These are phyloP conservation scores for Castanea mollissima DNA, from an alignment of 306 rosid genomes.

Conservation along the genomic window DNA sequence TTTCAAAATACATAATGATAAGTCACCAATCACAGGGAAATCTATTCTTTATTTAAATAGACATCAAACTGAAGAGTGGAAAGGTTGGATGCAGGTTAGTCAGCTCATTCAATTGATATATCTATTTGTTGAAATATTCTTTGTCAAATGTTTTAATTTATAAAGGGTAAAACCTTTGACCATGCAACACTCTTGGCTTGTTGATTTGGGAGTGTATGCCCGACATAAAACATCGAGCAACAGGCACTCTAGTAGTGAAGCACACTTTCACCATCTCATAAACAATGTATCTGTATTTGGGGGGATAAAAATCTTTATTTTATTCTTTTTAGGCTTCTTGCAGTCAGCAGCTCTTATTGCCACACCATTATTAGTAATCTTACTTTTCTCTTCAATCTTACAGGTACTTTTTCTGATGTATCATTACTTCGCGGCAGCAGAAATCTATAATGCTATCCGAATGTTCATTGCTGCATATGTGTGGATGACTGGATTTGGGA, in stretches of 20 bases:
- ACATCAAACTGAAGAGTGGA: constrained; percentile 99
- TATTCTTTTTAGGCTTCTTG: neutral
- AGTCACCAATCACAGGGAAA: constrained; percentile 83
- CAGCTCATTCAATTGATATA: constrained; percentile 21
- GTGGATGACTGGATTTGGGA: constrained; percentile 99
- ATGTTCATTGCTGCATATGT: constrained; percentile 88
- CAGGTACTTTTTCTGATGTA: constrained; percentile 56
- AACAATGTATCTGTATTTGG: neutral
- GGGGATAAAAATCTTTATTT: neutral
- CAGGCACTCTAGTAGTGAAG: neutral
- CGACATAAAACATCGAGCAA: constrained; percentile 8
- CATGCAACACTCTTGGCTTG: neutral
- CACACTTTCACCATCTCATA: neutral
- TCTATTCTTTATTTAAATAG: constrained; percentile 85
- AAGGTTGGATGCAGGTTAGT: constrained; percentile 99
- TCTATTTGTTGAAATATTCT: constrained; percentile 11
- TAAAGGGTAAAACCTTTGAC: constrained; percentile 7
- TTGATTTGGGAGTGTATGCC: neutral
- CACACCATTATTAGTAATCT: constrained; percentile 13
- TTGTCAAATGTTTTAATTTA: constrained; percentile 4
- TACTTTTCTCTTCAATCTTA: constrained; percentile 2
- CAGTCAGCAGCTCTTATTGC: constrained; percentile 2
- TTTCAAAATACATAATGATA: constrained; percentile 75
- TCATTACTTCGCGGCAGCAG: constrained; percentile 89
- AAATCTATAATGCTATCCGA: constrained; percentile 84